phyloP scores from a whole-genome alignment of 257 asterid genomes.

The Scutellaria baicalensis region DNA sequence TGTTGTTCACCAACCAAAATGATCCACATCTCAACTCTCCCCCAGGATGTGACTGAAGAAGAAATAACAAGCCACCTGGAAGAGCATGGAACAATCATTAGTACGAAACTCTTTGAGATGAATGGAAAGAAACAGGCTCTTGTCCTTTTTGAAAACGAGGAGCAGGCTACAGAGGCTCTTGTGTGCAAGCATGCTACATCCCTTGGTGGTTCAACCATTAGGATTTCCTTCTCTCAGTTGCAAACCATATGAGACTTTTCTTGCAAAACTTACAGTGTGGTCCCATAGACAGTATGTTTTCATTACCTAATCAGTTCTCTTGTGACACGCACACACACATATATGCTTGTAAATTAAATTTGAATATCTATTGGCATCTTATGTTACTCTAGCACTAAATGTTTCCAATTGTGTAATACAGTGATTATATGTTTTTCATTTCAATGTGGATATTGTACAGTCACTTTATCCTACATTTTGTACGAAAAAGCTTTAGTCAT shows the following conservation, averaged over 20 bases:
- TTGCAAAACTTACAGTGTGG: not conserved
- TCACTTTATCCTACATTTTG: too few relatives aligned
- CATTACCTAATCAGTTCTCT: slow-evolving; percentile 6
- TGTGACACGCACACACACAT: not conserved
- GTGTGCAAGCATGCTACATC: slow-evolving; percentile 96
- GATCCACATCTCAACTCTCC: slow-evolving; percentile 92
- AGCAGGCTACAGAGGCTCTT: slow-evolving; percentile 95
- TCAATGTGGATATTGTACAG: too few relatives aligned
- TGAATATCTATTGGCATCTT: not conserved
- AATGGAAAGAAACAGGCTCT: slow-evolving; percentile 96
- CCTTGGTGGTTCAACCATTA: slow-evolving; percentile 72
- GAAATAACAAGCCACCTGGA: slow-evolving; percentile 72
- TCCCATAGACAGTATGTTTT: slow-evolving; percentile 21
- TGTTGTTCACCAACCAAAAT: slow-evolving; percentile 97
- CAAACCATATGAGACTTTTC: slow-evolving; percentile 57
- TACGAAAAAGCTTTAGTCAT: too few relatives aligned
- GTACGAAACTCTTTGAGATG: slow-evolving; percentile 79
- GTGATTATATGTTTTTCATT: not conserved
- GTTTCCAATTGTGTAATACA: not conserved
- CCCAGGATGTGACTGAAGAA: slow-evolving; percentile 75
- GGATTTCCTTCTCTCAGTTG: slow-evolving; percentile 94
- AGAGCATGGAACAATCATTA: slow-evolving; percentile 68
- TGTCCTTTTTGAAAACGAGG: slow-evolving; percentile 81
- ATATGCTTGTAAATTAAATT: not conserved
- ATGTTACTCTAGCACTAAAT: not conserved